phyloP scores from a whole-genome alignment of 257 asterid genomes.

The Ligustrum vulgare region DNA sequence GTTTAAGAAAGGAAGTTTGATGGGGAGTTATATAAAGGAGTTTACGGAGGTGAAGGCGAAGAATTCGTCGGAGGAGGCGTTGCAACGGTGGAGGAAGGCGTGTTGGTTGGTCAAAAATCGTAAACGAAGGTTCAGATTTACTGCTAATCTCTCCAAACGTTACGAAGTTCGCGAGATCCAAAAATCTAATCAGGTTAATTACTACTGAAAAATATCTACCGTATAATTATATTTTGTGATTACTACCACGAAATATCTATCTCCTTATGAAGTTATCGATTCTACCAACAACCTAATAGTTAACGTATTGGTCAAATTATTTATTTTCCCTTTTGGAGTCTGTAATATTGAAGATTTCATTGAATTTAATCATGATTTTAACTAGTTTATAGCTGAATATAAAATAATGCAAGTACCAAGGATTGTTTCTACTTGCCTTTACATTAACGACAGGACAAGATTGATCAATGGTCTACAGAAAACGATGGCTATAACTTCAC shows the following conservation, averaged over 20 bases:
- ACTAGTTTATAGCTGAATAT: neutral
- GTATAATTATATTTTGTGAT: neutral
- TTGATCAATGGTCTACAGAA: neutral
- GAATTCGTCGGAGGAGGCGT: slow-evolving; percentile 86
- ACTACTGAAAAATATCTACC: neutral
- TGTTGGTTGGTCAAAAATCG: slow-evolving; percentile 86
- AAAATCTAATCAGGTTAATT: slow-evolving; percentile 72
- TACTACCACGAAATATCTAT: neutral
- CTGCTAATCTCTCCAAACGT: slow-evolving; percentile 78
- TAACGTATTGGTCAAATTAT: neutral
- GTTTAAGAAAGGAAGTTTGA: slow-evolving; percentile 8
- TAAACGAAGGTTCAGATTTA: slow-evolving; percentile 74
- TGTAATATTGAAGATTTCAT: neutral
- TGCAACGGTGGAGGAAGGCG: slow-evolving; percentile 79
- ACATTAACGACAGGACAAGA: neutral
- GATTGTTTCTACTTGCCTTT: neutral
- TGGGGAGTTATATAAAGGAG: slow-evolving; percentile 68
- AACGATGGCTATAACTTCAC: neutral
- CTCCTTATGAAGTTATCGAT: neutral
- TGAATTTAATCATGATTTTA: neutral
- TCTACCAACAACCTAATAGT: neutral
- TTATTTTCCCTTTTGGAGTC: neutral
- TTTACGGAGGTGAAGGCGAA: slow-evolving; percentile 72
- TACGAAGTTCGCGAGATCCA: slow-evolving; percentile 78
- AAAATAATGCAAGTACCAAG: neutral